Base-by-base conservation (phyloP, 129 eudicot genomes). In the Lactuca saligna region DNA sequence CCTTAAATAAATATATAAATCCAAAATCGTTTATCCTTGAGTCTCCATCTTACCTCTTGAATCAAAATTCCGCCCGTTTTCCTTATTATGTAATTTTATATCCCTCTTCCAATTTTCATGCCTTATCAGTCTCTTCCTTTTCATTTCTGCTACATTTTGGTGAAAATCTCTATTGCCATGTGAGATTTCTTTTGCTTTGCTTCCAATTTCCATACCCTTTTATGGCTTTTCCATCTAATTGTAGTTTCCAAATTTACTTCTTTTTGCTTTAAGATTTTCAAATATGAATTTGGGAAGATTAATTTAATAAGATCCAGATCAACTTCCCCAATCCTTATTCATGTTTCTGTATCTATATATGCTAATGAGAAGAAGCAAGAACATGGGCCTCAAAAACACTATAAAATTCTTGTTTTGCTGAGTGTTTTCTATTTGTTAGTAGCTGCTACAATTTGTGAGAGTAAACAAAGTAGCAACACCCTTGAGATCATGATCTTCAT, bases 401-500 rank as follows among this genome's bases (percentile, higher is more conserved):
- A 34, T 17, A 42, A 66, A 34, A 56, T 69, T 65, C 17, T 33
- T 33, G 66, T 49, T 46, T 46, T 34, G 64, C 48, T 61, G 54
- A 2, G 15, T 46, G 51, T 46, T 46, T 46, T 39, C 9, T 20
- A 2, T 25, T 14, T 63, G 34, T 69, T 66, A 74, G n/a, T 74
- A 75, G 69, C 64, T 80, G 65, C 76, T 74, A 57, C 74, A 84
- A 54, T 84, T 85, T 66, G 90, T 71, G 73, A 81, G 84, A 65
- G 82, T 78, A 68, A 85, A 85, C 16, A 85, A 63, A 15, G 86
- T 78, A 15, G 90, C 79, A n/a, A 75, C 84, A 42, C 69, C 73
- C 69, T 85, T 72, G 50, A 82, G 77, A 68, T 85, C 79, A 37
- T 84, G 75, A 34, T 84, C 89, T 80, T 77, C 82, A 49, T 74